Evolutionary conservation across 768 basidiomycete species (phyloP), one percentile per base, ranked within the genome.

Genomic region (Pleurotus cornucopiae): DNA sequence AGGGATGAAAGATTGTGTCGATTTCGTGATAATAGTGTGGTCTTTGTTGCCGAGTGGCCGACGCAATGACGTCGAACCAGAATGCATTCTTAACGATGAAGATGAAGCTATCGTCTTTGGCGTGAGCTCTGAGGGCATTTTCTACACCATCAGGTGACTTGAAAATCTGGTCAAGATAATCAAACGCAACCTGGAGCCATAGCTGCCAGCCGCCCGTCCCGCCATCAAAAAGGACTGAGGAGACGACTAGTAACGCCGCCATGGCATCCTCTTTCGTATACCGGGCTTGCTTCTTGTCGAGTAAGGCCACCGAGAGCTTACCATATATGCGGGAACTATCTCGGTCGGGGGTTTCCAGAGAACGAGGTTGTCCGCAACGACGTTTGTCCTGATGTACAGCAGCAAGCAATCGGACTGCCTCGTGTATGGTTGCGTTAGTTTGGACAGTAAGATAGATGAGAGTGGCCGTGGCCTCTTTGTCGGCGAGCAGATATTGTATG

Each of bases 51-150:
- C 80, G 83, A n/a, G 89, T 89, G 49, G 86, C 79, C 1, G 86
- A 83, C 5, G 88, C 89, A 51, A 92, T 77, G 37, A 92, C 88
- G 66, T 93, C 91, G 67, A 92, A 91, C 91, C 91, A 93, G 55
- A 92, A 84, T 13, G 88, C 83, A 23, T 90, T 87, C 69, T 90
- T 90, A 71, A 91, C 78, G 65, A 92, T 85, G 69, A 91, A 91
- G 38, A 71, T 80, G 67, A 73, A 77, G 71, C 73, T 82, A 75
- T 74, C 77, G 18, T 51, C 47, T 65, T 60, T 60, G 61, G 83
- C n/a, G 59, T 2, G 37, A 6, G 30, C 55, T 37, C 72, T 57
- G 12, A 89, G 74, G 6, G 77, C 76, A 49, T 75, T 73, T 54
- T 71, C 70, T 5, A 79, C 74, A 20, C 76, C 73, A 26, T 63